phyloP scores from a whole-genome alignment of 2,329 filamentous ascomycete genomes.

The Fusarium hostae region DNA sequence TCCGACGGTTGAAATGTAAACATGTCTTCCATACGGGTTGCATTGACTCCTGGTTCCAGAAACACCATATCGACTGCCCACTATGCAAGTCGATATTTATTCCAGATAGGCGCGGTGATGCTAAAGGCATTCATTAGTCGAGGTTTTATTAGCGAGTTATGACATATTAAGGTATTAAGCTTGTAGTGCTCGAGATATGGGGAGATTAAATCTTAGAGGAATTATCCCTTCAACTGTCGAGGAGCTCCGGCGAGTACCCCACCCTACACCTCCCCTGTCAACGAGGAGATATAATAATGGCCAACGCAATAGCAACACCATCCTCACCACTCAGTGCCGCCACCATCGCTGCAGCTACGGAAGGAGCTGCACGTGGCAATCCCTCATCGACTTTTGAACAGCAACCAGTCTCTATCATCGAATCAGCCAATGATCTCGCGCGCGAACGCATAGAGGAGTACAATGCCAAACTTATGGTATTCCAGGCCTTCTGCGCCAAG shows the following conservation, averaged over 20 bases:
- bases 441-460: not conserved
- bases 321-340: too few relatives aligned
- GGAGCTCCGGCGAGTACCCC: too few relatives aligned
- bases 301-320: too few relatives aligned
- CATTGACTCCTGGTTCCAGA: not conserved
- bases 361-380: too few relatives aligned
- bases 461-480: not conserved
- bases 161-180: too few relatives aligned
- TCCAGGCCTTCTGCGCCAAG: not conserved
- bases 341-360: too few relatives aligned
- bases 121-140: not conserved
- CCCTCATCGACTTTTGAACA: too few relatives aligned
- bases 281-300: too few relatives aligned
- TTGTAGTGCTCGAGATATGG: too few relatives aligned
- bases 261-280: too few relatives aligned
- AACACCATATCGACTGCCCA: not conserved
- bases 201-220: too few relatives aligned
- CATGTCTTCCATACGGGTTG: not conserved
- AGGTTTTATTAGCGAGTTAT: not conserved
- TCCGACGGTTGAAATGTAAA: not conserved
- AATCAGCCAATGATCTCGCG: not conserved
- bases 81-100: conserved; percentile 3
- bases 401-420: not conserved
- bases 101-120: not conserved
- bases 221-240: too few relatives aligned